A percentile compares a stretch with the other conserved stretches of the same genome.
phyloP scores from a whole-genome alignment of 2,329 filamentous ascomycete species.

The Talaromyces sp. region DNA sequence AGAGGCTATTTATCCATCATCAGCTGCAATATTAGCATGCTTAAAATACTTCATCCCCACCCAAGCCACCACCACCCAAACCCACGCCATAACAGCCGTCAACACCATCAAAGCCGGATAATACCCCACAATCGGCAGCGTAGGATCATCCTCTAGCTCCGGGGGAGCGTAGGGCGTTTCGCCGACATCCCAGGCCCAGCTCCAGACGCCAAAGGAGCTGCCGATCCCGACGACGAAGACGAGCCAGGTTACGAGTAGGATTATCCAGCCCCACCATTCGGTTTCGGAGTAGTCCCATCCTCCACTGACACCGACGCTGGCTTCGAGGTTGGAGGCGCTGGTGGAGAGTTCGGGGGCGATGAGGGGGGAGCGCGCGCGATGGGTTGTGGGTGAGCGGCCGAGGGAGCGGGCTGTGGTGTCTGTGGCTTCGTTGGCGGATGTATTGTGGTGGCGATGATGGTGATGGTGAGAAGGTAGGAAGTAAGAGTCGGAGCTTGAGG shows the following conservation, averaged over 20 bases:
- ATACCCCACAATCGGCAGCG: slow-evolving; percentile 92
- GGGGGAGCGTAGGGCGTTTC: slow-evolving; percentile 94
- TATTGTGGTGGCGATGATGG: neutral
- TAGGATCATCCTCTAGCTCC: slow-evolving; percentile 91
- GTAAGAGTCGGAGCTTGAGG: slow-evolving; percentile 64
- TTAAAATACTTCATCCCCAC: slow-evolving; percentile 99
- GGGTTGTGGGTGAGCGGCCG: slow-evolving; percentile 23
- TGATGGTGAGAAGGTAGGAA: slow-evolving; percentile 45
- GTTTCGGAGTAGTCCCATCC: slow-evolving; percentile 90
- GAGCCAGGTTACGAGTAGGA: slow-evolving; percentile 86
- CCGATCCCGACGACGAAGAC: slow-evolving; percentile 98
- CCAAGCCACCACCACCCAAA: slow-evolving; percentile 97
- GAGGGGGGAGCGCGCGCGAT: slow-evolving; percentile 41
- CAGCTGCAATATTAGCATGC: slow-evolving; percentile 83
- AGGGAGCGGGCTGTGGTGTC: neutral
- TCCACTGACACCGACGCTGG: slow-evolving; percentile 39
- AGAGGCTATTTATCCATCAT: slow-evolving; percentile 44
- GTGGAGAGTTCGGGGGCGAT: slow-evolving; percentile 29
- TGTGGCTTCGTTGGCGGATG: slow-evolving; percentile 30
- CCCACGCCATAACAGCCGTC: slow-evolving; percentile 95
- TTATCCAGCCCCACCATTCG: slow-evolving; percentile 97
- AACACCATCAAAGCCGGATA: slow-evolving; percentile 93
- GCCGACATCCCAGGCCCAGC: slow-evolving; percentile 98
- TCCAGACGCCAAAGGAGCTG: slow-evolving; percentile 91
- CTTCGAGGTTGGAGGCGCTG: slow-evolving; percentile 23